phyloP scores from a whole-genome alignment of 2,329 filamentous ascomycete species.

The Pseudomassariella vexata region DNA sequence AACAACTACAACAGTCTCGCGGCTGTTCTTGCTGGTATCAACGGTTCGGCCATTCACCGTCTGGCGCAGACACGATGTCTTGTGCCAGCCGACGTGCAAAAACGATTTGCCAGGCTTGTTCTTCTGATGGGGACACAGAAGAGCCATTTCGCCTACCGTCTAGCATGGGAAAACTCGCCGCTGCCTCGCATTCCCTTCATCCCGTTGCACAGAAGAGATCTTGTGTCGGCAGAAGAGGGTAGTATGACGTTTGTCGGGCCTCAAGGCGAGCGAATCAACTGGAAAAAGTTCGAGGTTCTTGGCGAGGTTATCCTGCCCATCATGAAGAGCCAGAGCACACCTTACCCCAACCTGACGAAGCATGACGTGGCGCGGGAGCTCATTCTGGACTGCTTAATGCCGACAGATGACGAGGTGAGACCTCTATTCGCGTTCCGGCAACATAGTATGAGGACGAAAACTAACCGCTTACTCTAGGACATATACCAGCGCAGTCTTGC shows the following conservation, averaged over 20 bases:
- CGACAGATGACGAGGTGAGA: constrained; percentile 81
- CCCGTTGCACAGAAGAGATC: constrained; percentile 79
- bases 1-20: constrained; percentile 98
- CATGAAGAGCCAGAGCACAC: constrained; percentile 82
- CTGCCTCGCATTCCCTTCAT: constrained; percentile 89
- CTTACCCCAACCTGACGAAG: constrained; percentile 67
- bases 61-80: constrained; percentile 74
- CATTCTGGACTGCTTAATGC: constrained; percentile 75
- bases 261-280: constrained; percentile 75
- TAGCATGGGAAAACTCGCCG: constrained; percentile 95
- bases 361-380: constrained; percentile 68
- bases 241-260: constrained; percentile 82
- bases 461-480: constrained; percentile 37
- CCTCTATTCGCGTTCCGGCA: too few relatives aligned
- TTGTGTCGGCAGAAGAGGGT: constrained; percentile 88
- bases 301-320: constrained; percentile 86
- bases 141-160: constrained; percentile 89
- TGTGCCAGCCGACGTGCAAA: constrained; percentile 65
- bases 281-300: constrained; percentile 97
- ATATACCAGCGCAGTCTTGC: constrained; percentile 58
- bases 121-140: constrained; percentile 92
- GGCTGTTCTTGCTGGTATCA: constrained; percentile 90
- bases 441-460: background rate
- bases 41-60: constrained; percentile 79
- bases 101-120: constrained; percentile 80